Percentiles rank a stretch among this genome's conserved stretches.
phyloP scores from a whole-genome alignment of 2,329 filamentous ascomycete genomes.

The Myriosclerotinia duriaeana region DNA sequence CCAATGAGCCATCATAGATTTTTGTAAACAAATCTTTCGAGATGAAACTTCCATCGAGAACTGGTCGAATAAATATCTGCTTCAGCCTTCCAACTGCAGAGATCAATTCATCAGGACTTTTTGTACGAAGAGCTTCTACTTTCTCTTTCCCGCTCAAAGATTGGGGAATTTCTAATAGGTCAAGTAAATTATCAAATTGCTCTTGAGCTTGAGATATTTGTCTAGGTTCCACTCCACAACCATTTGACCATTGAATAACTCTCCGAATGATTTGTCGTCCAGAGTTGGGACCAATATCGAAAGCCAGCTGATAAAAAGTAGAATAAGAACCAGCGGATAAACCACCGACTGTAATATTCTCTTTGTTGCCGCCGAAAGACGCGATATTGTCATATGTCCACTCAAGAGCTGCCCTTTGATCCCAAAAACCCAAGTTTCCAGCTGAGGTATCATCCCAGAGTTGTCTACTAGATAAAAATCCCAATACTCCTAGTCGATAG shows the following conservation, averaged over 20 bases:
- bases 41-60: constrained; percentile 28
- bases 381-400: constrained; percentile 62
- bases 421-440: constrained; percentile 52
- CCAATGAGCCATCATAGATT: constrained; percentile 26
- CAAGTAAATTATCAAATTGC: constrained; percentile 28
- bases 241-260: constrained; percentile 43
- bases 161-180: constrained; percentile 23
- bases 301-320: constrained; percentile 32
- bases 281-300: constrained; percentile 27
- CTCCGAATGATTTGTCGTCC: constrained; percentile 27
- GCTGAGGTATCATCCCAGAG: constrained; percentile 12
- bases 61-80: constrained; percentile 29
- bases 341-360: constrained; percentile 50
- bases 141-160: constrained; percentile 18
- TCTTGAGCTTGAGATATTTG: constrained; percentile 32
- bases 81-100: constrained; percentile 24
- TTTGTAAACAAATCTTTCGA: constrained; percentile 25
- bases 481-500: constrained; percentile 49
- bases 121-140: constrained; percentile 21
- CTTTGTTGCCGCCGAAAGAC: constrained; percentile 62
- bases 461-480: constrained; percentile 37
- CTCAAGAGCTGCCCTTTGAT: constrained; percentile 57
- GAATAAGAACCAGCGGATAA: constrained; percentile 43
- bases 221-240: constrained; percentile 48
- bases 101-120: constrained; percentile 23